Conservation (phyloP, 352 stramenopile species). For the Elongisporangium anandrum region DNA sequence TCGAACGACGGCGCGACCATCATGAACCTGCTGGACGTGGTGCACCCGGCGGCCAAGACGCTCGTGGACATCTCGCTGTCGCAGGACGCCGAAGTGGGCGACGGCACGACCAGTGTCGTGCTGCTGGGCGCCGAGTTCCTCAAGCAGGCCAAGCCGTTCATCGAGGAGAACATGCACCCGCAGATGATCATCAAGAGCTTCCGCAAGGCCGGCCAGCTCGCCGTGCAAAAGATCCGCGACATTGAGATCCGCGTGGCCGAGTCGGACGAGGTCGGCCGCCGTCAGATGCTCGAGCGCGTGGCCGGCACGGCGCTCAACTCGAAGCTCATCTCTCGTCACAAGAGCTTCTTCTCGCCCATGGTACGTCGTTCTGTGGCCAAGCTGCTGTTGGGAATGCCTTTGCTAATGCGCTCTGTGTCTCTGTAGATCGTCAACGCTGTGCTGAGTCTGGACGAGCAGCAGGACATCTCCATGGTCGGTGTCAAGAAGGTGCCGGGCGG, state of each 20-base stretch:
- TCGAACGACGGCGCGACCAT: conserved; percentile 99
- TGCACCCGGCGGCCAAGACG: conserved; percentile 98
- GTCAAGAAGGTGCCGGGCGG: conserved; percentile 98
- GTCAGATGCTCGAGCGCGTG: conserved; percentile 90
- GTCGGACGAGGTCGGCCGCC: conserved; percentile 66
- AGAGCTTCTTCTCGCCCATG: conserved; percentile 98
- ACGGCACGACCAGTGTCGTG: conserved; percentile 97
- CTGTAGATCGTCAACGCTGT: conserved; percentile 93
- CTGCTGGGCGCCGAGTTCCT: conserved; percentile 97
- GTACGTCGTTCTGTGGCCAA: conserved; percentile 25
- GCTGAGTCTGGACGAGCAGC: conserved; percentile 86
- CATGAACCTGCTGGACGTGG: conserved; percentile 98
- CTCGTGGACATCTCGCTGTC: conserved; percentile 97
- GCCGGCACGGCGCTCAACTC: conserved; percentile 97
- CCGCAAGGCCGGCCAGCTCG: conserved; percentile 78
- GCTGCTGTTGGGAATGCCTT: too few species aligned
- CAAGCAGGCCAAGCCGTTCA: conserved; percentile 95
- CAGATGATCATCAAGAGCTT: conserved; percentile 91
- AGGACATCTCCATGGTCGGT: conserved; percentile 91
- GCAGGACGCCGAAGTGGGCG: conserved; percentile 87
- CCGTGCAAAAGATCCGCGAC: conserved; percentile 82
- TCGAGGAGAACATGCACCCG: conserved; percentile 97
- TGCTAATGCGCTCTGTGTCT: conserved; percentile 6
- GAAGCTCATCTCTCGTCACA: conserved; percentile 97
- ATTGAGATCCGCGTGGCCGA: conserved; percentile 84